Base-by-base conservation (phyloP, 257 asterid genomes). In the Solanum peruvianum region DNA sequence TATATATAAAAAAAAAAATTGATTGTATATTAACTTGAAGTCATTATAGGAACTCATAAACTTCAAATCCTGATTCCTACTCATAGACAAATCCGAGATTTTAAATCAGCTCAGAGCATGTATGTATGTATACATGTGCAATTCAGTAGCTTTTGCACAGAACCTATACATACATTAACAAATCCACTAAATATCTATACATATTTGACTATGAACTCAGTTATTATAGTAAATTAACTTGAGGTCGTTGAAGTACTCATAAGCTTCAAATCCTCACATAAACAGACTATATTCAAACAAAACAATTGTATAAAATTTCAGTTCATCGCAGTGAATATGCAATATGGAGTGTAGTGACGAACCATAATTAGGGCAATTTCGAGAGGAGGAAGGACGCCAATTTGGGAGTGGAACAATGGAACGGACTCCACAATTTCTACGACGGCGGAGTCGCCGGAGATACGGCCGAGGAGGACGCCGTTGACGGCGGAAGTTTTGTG, bases 321-420 rank as follows among this genome's bases (percentile, higher is more conserved):
- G 33, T n/a, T 64, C 1, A 64, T 0, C 70, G 15, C 70, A 64
- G 33, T 64, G 1, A 64, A 64, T 64, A 64, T 62, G 66, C 27
- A 58, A 1, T 31, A 49, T 21, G 23, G 10, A 45, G 70, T 78
- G 60, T n/a, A 33, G 71, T 11, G 67, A 92, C 90, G 77, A 62
- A 95, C 97, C 98, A 96, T 93, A 66, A 91, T 94, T 9, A 95
- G 98, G 45, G 98, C 97, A 87, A 97, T 94, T 88, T 97, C 98
- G 81, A 96, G 98, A 2, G 98, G 98, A 87, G 98, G 98, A 13
- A 97, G 98, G 47, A 97, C 91, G 86, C 98, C 95, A 90, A 97
- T 95, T 94, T 95, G 97, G 23, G 97, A 94, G 90, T 97, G 99
- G 91, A 95, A 97, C 83, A 95, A 95, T 1, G 99, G 96, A 6